Percentiles rank a stretch among this genome's conserved stretches.
Evolutionary conservation across 176 grass and related monocot genomes (phyloP).

Genomic region (Calamus simplicifolius): DNA sequence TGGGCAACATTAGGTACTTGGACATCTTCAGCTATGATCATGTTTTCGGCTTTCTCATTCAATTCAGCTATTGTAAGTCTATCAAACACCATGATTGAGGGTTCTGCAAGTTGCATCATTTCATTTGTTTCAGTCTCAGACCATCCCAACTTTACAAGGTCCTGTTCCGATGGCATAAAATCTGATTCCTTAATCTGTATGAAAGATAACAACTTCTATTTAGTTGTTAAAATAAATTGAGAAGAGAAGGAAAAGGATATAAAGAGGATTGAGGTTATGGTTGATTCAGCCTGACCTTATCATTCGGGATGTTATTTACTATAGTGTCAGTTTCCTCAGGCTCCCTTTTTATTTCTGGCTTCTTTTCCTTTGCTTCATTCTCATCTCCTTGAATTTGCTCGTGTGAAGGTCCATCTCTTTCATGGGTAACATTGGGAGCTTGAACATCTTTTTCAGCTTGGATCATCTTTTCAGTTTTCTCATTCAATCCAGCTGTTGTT

Average conservation of each 20-base stretch:
- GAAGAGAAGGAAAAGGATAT: background rate
- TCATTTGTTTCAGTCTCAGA: too few relatives aligned
- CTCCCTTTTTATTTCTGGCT: background rate
- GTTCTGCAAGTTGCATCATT: background rate
- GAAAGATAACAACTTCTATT: constrained; percentile 12
- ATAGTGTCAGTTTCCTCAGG: background rate
- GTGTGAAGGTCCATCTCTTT: background rate
- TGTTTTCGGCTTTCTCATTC: too few relatives aligned
- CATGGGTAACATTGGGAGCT: background rate
- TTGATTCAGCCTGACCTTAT: constrained; percentile 19
- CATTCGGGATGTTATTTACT: background rate
- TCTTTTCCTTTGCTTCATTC: background rate
- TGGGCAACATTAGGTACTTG: too few relatives aligned
- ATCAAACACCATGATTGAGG: too few relatives aligned
- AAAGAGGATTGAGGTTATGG: background rate
- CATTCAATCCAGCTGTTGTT: too few relatives aligned
- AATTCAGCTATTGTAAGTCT: too few relatives aligned
- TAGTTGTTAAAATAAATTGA: constrained; percentile 16
- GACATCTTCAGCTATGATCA: too few relatives aligned
- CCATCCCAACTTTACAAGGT: background rate
- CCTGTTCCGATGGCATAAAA: constrained; percentile 26
- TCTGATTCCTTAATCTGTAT: constrained; percentile 37
- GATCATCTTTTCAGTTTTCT: background rate
- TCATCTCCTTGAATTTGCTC: too few relatives aligned
- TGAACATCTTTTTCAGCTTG: background rate